Conservation (phyloP, 805 yeast species). For the Tetrapisispora fleetii region DNA sequence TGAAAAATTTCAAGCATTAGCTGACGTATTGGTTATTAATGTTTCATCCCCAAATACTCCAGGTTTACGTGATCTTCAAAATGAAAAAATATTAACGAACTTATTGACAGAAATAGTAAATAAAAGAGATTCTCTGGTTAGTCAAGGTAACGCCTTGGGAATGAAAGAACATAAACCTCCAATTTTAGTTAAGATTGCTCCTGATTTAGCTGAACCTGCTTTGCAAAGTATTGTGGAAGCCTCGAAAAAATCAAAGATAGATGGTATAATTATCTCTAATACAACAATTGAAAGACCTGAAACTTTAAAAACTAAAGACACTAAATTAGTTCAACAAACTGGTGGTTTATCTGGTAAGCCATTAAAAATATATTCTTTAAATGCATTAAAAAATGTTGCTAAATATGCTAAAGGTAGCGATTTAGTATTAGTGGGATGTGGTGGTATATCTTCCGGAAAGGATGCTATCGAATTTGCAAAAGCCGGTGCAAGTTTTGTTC, state of each 20-base stretch:
- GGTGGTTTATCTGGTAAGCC: slow-evolving; percentile 96
- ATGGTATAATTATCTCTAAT: slow-evolving; percentile 87
- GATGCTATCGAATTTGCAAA: slow-evolving; percentile 87
- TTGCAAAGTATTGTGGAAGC: slow-evolving; percentile 73
- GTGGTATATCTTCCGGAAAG: slow-evolving; percentile 80
- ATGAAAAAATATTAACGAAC: slow-evolving; percentile 58
- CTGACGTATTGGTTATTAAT: slow-evolving; percentile 83
- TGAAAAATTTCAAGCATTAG: slow-evolving; percentile 64
- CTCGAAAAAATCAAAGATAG: slow-evolving; percentile 66
- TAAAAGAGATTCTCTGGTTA: slow-evolving; percentile 51
- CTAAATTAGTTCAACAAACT: slow-evolving; percentile 40
- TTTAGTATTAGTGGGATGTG: slow-evolving; percentile 81
- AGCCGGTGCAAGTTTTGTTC: slow-evolving; percentile 88
- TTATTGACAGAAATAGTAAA: slow-evolving; percentile 57
- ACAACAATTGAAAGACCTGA: slow-evolving; percentile 83
- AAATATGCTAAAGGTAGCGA: slow-evolving; percentile 66
- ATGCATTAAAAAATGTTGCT: slow-evolving; percentile 61
- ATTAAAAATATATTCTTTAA: slow-evolving; percentile 65
- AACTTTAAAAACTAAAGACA: slow-evolving; percentile 39
- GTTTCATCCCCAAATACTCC: slow-evolving; percentile 97
- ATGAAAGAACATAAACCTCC: slow-evolving; percentile 47
- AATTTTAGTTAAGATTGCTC: slow-evolving; percentile 83
- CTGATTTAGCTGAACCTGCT: slow-evolving; percentile 77
- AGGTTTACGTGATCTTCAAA: slow-evolving; percentile 80
- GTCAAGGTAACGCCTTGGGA: slow-evolving; percentile 28